Conservation (phyloP, 2,329 filamentous ascomycete species). For the Apiospora phragmitis region DNA sequence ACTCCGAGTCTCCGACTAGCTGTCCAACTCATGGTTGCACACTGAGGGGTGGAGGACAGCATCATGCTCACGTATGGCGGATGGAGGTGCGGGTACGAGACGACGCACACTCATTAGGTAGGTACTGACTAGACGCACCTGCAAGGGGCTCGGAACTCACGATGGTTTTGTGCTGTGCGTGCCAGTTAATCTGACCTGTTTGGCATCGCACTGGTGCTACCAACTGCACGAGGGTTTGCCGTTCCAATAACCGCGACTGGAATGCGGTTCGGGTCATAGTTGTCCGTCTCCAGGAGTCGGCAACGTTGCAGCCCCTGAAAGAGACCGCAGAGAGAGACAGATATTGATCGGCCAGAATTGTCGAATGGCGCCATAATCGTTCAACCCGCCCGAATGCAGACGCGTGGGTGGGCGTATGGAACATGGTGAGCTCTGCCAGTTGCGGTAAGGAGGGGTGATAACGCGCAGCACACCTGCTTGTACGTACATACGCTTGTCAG, state of each 20-base stretch:
- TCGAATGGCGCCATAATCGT: slow-evolving; percentile 6
- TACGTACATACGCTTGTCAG: background rate
- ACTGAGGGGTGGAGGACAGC: background rate
- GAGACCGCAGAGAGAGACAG: background rate
- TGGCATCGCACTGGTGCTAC: background rate
- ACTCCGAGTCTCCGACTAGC: background rate
- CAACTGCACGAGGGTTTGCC: background rate
- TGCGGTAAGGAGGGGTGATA: slow-evolving; percentile 1
- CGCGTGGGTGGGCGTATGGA: background rate
- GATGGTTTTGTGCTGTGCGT: background rate
- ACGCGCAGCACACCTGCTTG: background rate
- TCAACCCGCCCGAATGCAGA: background rate
- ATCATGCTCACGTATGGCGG: background rate
- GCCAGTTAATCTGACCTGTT: background rate
- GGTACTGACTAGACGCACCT: background rate
- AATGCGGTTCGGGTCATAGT: background rate
- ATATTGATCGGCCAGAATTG: background rate
- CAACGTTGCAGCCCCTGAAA: background rate
- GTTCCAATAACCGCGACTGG: background rate
- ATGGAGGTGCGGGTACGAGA: background rate
- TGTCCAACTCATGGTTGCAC: background rate
- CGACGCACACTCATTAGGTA: background rate
- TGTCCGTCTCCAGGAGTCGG: background rate
- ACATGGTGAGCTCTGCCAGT: background rate
- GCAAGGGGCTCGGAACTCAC: slow-evolving; percentile 1